These are phyloP conservation scores for Morella rubra DNA, from an alignment of 306 rosid species.

Conservation along the genomic window DNA sequence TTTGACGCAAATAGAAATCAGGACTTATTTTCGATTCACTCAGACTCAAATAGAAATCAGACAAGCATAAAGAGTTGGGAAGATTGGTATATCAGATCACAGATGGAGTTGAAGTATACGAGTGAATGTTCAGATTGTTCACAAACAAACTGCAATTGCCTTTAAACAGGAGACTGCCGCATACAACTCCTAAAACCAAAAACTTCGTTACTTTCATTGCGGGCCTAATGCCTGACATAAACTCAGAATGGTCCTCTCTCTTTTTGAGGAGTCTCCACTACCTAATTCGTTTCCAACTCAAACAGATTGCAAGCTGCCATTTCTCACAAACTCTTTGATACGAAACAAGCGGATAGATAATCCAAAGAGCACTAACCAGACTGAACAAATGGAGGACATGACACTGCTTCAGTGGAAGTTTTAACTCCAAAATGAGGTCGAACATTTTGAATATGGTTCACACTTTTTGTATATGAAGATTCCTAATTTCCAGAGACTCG, in stretches of 20 bases:
- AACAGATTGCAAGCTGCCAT: constrained; percentile 4
- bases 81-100: neutral
- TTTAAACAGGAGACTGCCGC: neutral
- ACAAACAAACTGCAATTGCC: neutral
- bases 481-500: neutral
- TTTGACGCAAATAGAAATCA: no score
- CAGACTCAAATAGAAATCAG: neutral
- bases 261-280: neutral
- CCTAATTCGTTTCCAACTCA: constrained; percentile 5
- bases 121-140: neutral
- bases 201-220: neutral
- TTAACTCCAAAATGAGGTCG: neutral
- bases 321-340: constrained; percentile 1
- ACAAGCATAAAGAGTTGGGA: neutral
- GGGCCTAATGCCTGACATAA: neutral
- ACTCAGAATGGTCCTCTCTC: neutral
- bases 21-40: no score
- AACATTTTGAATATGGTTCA: neutral
- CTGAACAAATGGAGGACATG: constrained; percentile 6
- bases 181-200: neutral
- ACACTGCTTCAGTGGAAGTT: neutral
- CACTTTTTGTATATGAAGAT: neutral
- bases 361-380: constrained; percentile 1
- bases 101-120: neutral
- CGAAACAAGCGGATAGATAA: neutral